Base-by-base conservation (phyloP, 306 rosid genomes). In the Glycine latifolia region DNA sequence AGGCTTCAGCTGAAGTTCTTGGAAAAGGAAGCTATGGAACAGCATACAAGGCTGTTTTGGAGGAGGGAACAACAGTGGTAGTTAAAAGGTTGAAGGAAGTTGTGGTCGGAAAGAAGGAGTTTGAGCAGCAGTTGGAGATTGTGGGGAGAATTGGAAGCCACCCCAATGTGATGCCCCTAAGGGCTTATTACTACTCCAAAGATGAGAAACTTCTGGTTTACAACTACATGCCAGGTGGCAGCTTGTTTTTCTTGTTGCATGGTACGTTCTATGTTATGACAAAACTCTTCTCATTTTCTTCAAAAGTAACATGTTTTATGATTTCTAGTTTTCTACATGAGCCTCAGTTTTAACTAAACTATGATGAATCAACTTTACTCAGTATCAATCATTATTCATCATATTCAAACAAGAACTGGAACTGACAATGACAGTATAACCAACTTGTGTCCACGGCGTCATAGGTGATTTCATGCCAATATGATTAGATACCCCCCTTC, bases 1-100 rank as follows among this genome's bases (percentile, higher is more conserved):
- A 93, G 86, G 96, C 97, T 5, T 93, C 97, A 0, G 96, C 97
- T 48, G 97, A 93, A 84, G 95, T 93, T 89, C 94, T 93, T 31
- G 97, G 97, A 17, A 93, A 93, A 80, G 97, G 97, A 53, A 91
- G 91, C 43, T 86, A 85, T 73, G 97, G 97, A 44, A 93, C 97
- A 50, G 92, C 97, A 35, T 93, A 93, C 56, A 93, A 90, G 87
- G 97, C 97, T 69, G 94, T 91, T 84, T 79, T 93, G 89, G 97
- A 93, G 66, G 97, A 93, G 47, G 97, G 91, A 46, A 89, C 89
- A 60, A 91, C 91, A 1, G 95, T 91, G 78, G 97, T 90, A 8
- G 97, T 93, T 55, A 93, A 91, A 71, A 85, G 97, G 85, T 72
- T 93, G 75, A 88, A 77, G 88, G 96, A 93, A 85, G 89, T 91